Conservation (phyloP, 1,139 yeast genomes). For the Geotrichum klebahnii region DNA sequence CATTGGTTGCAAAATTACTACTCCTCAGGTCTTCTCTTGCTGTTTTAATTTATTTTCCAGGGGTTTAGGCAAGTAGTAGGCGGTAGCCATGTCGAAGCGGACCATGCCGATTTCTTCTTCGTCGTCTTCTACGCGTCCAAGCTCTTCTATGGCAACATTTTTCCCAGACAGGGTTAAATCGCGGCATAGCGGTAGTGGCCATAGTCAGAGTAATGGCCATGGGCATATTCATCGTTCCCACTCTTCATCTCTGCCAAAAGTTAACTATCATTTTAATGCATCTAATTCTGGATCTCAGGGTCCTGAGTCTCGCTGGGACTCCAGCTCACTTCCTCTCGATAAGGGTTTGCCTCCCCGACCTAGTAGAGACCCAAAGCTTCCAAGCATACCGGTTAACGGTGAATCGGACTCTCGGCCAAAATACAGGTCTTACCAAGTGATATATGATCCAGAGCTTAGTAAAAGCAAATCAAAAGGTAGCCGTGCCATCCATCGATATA, state of each 20-base stretch:
- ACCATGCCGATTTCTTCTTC: constrained; percentile 12
- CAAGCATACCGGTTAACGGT: background rate
- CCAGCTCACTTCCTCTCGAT: background rate
- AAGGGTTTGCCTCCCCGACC: background rate
- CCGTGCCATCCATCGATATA: constrained; percentile 38
- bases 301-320: background rate
- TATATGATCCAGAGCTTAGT: constrained; percentile 57
- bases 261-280: background rate
- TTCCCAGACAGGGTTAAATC: constrained; percentile 21
- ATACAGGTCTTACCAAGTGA: constrained; percentile 24
- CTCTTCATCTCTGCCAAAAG: constrained; percentile 3
- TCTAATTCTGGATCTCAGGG: background rate
- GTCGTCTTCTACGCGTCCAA: constrained; percentile 12
- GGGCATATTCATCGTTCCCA: constrained; percentile 3
- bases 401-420: constrained; percentile 3
- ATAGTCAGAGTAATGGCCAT: background rate
- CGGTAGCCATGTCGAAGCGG: constrained; percentile 19
- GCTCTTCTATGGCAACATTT: constrained; percentile 21
- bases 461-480: constrained; percentile 43
- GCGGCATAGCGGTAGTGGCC: background rate
- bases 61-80: background rate
- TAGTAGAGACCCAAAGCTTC: background rate
- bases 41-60: background rate
- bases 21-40: too few species aligned
- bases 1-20: too few species aligned